phyloP scores from a whole-genome alignment of 495 filamentous ascomycete species.

The Astrothelium subdiscretum region DNA sequence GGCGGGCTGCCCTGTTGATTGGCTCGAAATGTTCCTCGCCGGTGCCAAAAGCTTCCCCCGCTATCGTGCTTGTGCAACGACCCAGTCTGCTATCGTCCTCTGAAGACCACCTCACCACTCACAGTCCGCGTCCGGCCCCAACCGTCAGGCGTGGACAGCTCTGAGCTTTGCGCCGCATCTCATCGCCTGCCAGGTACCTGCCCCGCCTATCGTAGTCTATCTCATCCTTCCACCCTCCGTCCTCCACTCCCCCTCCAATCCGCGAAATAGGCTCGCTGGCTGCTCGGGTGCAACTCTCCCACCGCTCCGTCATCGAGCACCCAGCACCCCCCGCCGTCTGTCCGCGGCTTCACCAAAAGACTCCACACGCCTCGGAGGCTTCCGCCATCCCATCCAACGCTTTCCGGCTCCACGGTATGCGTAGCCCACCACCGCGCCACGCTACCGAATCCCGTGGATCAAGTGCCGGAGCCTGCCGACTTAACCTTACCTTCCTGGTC shows the following conservation, averaged over 20 bases:
- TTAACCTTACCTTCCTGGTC: background rate
- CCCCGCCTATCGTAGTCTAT: background rate
- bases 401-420: background rate
- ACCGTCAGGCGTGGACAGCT: background rate
- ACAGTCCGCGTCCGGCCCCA: background rate
- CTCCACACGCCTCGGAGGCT: background rate
- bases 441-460: background rate
- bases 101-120: background rate
- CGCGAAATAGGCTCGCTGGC: too few species aligned
- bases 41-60: background rate
- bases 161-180: background rate
- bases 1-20: too few species aligned
- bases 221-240: background rate
- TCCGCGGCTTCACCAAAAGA: background rate
- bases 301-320: too few species aligned
- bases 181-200: conserved; percentile 1
- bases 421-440: background rate
- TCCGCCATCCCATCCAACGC: background rate
- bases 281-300: too few species aligned
- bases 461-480: background rate
- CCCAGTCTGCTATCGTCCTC: background rate
- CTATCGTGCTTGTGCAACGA: background rate
- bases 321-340: too few species aligned
- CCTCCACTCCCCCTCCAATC: too few species aligned
- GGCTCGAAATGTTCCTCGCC: too few species aligned